These are phyloP conservation scores for Aspergillus intermedius DNA, from an alignment of 2,329 filamentous ascomycete genomes.

Conservation along the genomic window DNA sequence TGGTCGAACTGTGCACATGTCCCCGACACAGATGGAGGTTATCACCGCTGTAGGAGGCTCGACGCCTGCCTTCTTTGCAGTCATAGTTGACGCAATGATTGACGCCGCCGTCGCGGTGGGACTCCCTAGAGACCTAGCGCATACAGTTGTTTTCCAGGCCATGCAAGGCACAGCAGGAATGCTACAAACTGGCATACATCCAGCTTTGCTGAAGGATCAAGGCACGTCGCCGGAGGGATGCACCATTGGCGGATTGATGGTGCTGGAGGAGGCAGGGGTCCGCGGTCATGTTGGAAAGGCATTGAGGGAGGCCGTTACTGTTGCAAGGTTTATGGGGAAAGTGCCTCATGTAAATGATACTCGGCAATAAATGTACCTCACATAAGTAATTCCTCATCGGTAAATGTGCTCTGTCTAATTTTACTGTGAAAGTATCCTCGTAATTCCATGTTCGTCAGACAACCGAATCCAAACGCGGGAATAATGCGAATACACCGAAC, in stretches of 20 bases:
- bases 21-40: slow-evolving; percentile 50
- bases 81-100: slow-evolving; percentile 54
- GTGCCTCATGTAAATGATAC: slow-evolving; percentile 19
- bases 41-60: slow-evolving; percentile 55
- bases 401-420: background rate
- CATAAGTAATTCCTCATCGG: background rate
- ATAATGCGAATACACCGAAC: slow-evolving; percentile 75
- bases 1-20: slow-evolving; percentile 44
- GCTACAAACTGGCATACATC: slow-evolving; percentile 54
- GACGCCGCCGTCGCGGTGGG: slow-evolving; percentile 60
- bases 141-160: slow-evolving; percentile 57
- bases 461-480: slow-evolving; percentile 78
- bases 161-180: slow-evolving; percentile 55
- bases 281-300: slow-evolving; percentile 49
- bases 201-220: slow-evolving; percentile 54
- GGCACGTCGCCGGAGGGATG: slow-evolving; percentile 57
- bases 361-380: slow-evolving; percentile 11
- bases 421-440: slow-evolving; percentile 16
- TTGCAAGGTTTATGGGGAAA: slow-evolving; percentile 48
- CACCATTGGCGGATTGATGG: slow-evolving; percentile 56
- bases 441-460: slow-evolving; percentile 62
- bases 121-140: slow-evolving; percentile 52
- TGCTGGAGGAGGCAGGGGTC: slow-evolving; percentile 53
- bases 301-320: slow-evolving; percentile 54
- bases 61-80: slow-evolving; percentile 55